A percentile compares a stretch with the other conserved stretches of the same genome.
phyloP scores from a whole-genome alignment of 768 basidiomycete species.

The Russula vinacea region DNA sequence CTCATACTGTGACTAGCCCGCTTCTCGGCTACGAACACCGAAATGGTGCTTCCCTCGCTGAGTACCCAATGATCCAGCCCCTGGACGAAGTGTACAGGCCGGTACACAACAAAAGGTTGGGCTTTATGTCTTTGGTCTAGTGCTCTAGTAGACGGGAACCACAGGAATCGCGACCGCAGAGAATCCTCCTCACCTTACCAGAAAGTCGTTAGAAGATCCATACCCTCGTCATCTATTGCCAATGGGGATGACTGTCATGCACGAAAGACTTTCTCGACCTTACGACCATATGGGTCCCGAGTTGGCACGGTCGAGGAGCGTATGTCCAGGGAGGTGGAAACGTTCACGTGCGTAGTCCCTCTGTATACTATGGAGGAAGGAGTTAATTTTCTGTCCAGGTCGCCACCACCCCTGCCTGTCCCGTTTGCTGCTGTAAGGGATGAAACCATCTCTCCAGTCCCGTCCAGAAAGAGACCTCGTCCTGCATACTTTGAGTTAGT shows the following conservation, averaged over 20 bases:
- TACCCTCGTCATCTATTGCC: not conserved
- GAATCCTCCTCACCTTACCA: slow-evolving; percentile 11
- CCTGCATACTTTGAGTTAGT: slow-evolving; percentile 14
- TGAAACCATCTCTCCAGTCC: slow-evolving; percentile 5
- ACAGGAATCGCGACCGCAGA: slow-evolving; percentile 8
- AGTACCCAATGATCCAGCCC: not conserved
- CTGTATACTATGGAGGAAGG: not conserved
- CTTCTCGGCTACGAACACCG: slow-evolving; percentile 2
- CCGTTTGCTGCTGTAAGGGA: not conserved
- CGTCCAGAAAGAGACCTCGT: slow-evolving; percentile 20
- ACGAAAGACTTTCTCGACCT: not conserved
- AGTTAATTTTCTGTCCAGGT: slow-evolving; percentile 1
- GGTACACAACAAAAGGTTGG: slow-evolving; percentile 14
- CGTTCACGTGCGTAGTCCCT: slow-evolving; percentile 9
- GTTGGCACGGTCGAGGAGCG: slow-evolving; percentile 14
- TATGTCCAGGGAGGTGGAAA: slow-evolving; percentile 20
- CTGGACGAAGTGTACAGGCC: slow-evolving; percentile 2
- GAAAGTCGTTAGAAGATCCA: not conserved
- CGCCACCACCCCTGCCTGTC: not conserved
- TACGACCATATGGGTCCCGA: slow-evolving; percentile 8
- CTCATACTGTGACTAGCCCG: not conserved
- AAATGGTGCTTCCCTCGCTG: not conserved
- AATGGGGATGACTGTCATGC: not conserved
- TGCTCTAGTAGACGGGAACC: not conserved
- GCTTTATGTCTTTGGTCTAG: not conserved